Evolutionary conservation across 768 basidiomycete genomes (phyloP).

Genomic region (Antrodiella citrinella): DNA sequence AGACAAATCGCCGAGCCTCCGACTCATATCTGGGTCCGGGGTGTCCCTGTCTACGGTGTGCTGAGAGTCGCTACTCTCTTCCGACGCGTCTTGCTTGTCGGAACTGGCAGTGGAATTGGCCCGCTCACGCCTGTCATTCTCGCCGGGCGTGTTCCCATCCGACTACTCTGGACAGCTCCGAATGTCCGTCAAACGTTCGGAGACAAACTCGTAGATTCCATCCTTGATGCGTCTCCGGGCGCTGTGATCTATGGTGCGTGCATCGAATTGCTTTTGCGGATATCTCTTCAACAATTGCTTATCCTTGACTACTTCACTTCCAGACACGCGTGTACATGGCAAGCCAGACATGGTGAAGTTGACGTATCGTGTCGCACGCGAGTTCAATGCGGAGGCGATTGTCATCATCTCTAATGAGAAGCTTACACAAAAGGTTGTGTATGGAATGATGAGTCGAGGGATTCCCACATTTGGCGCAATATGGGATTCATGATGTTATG

Average conservation of each 20-base stretch:
- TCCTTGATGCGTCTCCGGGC: conserved; percentile 43
- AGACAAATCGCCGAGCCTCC: conserved; percentile 48
- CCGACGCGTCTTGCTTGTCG: conserved; percentile 47
- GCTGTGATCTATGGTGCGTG: conserved; percentile 46
- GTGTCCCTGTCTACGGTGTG: conserved; percentile 47
- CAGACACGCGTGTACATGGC: conserved; percentile 27
- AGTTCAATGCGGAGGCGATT: conserved; percentile 38
- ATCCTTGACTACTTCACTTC: not conserved
- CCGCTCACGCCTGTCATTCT: conserved; percentile 50
- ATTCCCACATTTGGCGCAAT: conserved; percentile 58
- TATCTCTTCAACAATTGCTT: not conserved
- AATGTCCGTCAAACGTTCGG: conserved; percentile 56
- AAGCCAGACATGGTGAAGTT: conserved; percentile 31
- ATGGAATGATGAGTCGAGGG: conserved; percentile 50
- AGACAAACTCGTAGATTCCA: conserved; percentile 47
- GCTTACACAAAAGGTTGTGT: conserved; percentile 48
- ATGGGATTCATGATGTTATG: conserved; percentile 41
- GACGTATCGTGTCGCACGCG: conserved; percentile 26
- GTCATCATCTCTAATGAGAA: conserved; percentile 53
- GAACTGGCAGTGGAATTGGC: conserved; percentile 52
- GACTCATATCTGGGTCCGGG: conserved; percentile 48
- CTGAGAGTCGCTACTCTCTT: conserved; percentile 47
- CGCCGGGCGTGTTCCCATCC: conserved; percentile 41
- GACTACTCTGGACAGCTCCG: conserved; percentile 56
- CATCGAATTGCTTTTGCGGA: not conserved